These are phyloP conservation scores for Mallotus nudiflorus DNA, from an alignment of 345 rosid genomes.

Conservation along the genomic window DNA sequence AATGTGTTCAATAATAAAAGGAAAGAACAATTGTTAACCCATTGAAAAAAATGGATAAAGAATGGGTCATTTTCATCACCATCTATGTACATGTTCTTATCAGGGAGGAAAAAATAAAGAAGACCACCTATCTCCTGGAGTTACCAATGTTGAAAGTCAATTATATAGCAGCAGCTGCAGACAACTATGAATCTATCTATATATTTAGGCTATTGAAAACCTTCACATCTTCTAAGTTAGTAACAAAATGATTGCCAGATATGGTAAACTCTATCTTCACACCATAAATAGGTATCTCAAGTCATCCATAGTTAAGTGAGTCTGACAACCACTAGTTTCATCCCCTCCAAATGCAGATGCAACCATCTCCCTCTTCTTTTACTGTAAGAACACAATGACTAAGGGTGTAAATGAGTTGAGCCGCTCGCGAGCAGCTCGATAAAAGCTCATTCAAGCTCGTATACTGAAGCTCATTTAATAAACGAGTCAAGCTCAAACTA, in stretches of 20 bases:
- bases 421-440: no score
- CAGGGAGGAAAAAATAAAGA: background rate
- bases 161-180: slow-evolving; percentile 1
- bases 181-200: slow-evolving; percentile 6
- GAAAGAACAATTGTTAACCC: slow-evolving; percentile 13
- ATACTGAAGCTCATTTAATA: no score
- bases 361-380: slow-evolving; percentile 94
- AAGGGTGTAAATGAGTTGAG: no score
- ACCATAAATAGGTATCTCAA: slow-evolving; percentile 81
- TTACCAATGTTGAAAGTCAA: background rate
- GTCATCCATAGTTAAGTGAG: slow-evolving; percentile 84
- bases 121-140: background rate
- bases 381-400: slow-evolving; percentile 43
- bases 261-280: slow-evolving; percentile 33
- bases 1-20: background rate
- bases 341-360: slow-evolving; percentile 97
- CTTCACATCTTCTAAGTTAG: slow-evolving; percentile 32
- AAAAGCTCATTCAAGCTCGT: no score
- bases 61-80: slow-evolving; percentile 8
- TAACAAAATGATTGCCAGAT: slow-evolving; percentile 16
- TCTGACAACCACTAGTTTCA: slow-evolving; percentile 64
- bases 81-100: slow-evolving; percentile 5
- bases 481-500: no score
- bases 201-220: slow-evolving; percentile 17
- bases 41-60: slow-evolving; percentile 5